These are phyloP conservation scores for Scleroderma bovista DNA, from an alignment of 768 basidiomycete genomes.

Conservation along the genomic window DNA sequence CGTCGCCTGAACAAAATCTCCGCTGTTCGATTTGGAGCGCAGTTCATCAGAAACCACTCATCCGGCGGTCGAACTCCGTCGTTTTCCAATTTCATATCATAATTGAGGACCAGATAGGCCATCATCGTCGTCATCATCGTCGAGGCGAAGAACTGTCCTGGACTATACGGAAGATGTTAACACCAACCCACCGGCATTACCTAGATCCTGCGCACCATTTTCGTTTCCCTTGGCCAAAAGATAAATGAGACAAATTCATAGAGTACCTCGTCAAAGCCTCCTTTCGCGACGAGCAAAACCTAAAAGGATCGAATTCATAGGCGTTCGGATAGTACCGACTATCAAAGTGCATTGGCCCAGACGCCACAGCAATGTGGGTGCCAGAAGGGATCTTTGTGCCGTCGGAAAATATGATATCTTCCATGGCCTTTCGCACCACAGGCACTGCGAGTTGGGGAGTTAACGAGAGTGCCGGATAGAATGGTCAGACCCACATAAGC, in stretches of 20 bases:
- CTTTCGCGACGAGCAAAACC: constrained; percentile 30
- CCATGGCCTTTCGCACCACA: constrained; percentile 30
- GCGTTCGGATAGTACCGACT: constrained; percentile 39
- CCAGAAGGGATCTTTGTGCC: constrained; percentile 36
- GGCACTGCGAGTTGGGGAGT: constrained; percentile 19
- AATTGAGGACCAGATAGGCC: constrained; percentile 36
- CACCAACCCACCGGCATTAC: not conserved
- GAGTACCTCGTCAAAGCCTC: constrained; percentile 20
- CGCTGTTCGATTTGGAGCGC: constrained; percentile 31
- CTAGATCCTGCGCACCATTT: constrained; percentile 26
- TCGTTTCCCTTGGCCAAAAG: constrained; percentile 31
- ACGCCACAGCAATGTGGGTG: constrained; percentile 29
- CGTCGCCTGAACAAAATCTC: constrained; percentile 35
- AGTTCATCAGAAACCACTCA: constrained; percentile 30
- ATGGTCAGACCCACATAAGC: constrained; percentile 22
- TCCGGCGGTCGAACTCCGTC: constrained; percentile 32
- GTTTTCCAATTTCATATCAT: constrained; percentile 34
- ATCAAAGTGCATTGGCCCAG: constrained; percentile 34
- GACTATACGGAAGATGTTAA: constrained; percentile 22
- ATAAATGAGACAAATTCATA: constrained; percentile 28
- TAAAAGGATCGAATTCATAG: constrained; percentile 35
- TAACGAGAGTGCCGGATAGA: not conserved
- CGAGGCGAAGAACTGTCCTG: constrained; percentile 39
- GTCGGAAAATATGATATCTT: constrained; percentile 28
- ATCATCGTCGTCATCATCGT: constrained; percentile 35